Base-by-base conservation (phyloP, 2,329 filamentous ascomycete genomes). In the Pseudogymnoascus sp. region DNA sequence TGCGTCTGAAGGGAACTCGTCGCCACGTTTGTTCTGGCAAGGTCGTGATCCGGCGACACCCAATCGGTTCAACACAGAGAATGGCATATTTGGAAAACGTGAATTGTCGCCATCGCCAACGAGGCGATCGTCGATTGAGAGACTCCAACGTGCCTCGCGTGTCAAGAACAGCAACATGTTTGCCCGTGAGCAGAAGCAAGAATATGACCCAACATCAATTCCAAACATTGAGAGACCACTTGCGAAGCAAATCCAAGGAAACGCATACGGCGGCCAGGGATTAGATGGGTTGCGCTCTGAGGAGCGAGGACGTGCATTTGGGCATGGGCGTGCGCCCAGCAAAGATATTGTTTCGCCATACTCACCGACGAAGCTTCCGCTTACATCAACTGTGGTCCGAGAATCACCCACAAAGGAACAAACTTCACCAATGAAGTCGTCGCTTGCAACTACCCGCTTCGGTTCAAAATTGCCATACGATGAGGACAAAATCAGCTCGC, bases 161-260 rank as follows among this genome's bases (percentile, higher is more conserved):
- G 95, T 99, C 71, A 96, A 93, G 82, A 97, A 96, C 79, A 97
- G 93, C 82, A 96, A 88, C 78, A 97, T 97, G 82, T 91, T 96
- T 74, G 92, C 91, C 44, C 88, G 93, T 63, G 93, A 97, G 77
- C 89, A 92, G 73, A 93, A 93, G 77, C 86, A 92, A 74, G 90
- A 96, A 79, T 97, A 97, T 80, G 91, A 97, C 75, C 91, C 93
- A 29, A 83, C 88, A 63, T 85, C 86, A 68, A 77, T 92, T 62
- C 88, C 89, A 53, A 81, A 90, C 64, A 83, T 96, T 65, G 91
- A 97, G 77, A 86, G 92, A 67, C 91, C 93, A 38, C 81, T 96
- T 68, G 86, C 90, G 72, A 88, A 87, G 74, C 80, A 82, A 65
- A 80, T 91, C 70, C 89, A 91, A 76, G 86, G 84, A 74, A 91